Evolutionary conservation across 257 asterid species (phyloP), one percentile per base, ranked within the genome.

Genomic region (Lithospermum erythrorhizon): DNA sequence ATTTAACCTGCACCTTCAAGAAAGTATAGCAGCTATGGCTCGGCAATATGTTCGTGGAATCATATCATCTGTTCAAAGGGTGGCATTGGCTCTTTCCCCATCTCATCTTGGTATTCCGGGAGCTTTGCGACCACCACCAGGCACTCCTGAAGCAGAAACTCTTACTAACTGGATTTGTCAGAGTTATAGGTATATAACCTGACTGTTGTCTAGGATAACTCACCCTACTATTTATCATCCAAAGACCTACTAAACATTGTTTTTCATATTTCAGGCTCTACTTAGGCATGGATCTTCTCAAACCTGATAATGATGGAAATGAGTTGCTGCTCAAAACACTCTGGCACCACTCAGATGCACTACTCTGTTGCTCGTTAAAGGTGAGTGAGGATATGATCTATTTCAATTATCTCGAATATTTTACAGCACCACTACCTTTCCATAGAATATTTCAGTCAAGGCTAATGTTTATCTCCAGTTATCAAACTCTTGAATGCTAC

Each of bases 11-110:
- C 97, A 86, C 71, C 94, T 88, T 61, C 97, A 89, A 65, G 97
- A 93, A 52, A 86, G 72, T 53, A 80, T 89, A 27, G 78, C 91
- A 16, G 86, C 87, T 32, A 89, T 93, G 97, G 96, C 97, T 55
- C 79, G 99, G 59, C 99, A 89, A 65, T 93, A 93, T 58, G 85
- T 93, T 47, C 90, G 99, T 6, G 79, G 90, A 59, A 89, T 88
- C 69, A 84, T 93, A 66, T 80, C 97, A 13, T 93, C 97, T n/a
- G 97, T 93, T 59, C 99, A 89, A 59, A 81, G 97, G 76, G 99
- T 93, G 57, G 94, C 95, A 23, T 41, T 84, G 70, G 97, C 97
- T 10, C 95, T 93, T 55, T 86, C 98, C 49, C 95, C 97, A 29
- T 77, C 97, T 19, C 68, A 64, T 53, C 71, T 81, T 32, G 80